Percentiles rank a stretch among this genome's conserved stretches.
Evolutionary conservation across 306 rosid genomes (phyloP).

Genomic region (Malus asiatica): DNA sequence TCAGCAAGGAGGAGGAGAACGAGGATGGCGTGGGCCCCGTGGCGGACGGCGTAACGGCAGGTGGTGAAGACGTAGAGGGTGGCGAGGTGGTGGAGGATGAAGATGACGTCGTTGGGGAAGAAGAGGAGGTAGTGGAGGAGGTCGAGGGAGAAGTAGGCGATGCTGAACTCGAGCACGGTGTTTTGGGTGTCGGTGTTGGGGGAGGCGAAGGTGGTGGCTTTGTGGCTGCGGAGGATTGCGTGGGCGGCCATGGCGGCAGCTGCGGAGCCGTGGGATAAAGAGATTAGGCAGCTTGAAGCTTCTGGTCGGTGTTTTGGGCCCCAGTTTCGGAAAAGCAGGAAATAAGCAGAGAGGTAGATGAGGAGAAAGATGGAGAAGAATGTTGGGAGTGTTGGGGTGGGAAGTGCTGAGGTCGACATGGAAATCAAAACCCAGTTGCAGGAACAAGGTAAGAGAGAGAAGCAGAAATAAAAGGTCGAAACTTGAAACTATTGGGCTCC

Average conservation of each 20-base stretch:
- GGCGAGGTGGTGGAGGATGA: slow-evolving; percentile 41
- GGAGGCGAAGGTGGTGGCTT: slow-evolving; percentile 21
- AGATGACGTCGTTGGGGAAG: slow-evolving; percentile 32
- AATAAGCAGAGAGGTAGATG: slow-evolving; percentile 24
- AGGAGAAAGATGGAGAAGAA: slow-evolving; percentile 34
- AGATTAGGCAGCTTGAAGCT: slow-evolving; percentile 42
- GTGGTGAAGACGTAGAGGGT: slow-evolving; percentile 35
- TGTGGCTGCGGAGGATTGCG: slow-evolving; percentile 6
- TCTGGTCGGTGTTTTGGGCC: slow-evolving; percentile 25
- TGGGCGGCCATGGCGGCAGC: slow-evolving; percentile 29
- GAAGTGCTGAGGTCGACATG: slow-evolving; percentile 23
- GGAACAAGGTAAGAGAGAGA: neutral
- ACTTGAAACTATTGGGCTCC: too few species aligned
- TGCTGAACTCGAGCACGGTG: slow-evolving; percentile 31
- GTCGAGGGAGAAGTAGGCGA: slow-evolving; percentile 41
- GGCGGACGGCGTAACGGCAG: slow-evolving; percentile 32
- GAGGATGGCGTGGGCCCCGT: slow-evolving; percentile 33
- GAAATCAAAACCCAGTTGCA: neutral
- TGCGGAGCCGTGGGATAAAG: slow-evolving; percentile 44
- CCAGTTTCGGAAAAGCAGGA: slow-evolving; percentile 28
- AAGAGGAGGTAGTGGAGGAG: slow-evolving; percentile 34
- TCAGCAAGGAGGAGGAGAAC: slow-evolving; percentile 39
- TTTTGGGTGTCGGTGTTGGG: slow-evolving; percentile 22
- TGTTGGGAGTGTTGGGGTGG: slow-evolving; percentile 9
- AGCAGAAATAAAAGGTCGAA: too few species aligned